phyloP scores from a whole-genome alignment of 1,284 basidiomycete genomes.

The Crucibulum cyathiforme region DNA sequence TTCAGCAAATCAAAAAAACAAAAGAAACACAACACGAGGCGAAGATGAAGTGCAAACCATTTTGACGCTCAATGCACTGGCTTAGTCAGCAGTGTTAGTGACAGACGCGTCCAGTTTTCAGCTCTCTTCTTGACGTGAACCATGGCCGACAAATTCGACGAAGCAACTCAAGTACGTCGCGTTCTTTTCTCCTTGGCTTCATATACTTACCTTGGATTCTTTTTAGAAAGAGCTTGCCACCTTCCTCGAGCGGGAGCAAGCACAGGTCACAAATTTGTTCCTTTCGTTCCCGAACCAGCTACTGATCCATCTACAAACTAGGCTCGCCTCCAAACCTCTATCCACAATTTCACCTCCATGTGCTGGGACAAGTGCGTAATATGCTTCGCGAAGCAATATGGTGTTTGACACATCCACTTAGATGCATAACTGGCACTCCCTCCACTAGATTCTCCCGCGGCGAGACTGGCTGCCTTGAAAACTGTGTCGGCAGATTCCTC shows the following conservation, averaged over 20 bases:
- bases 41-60: not conserved
- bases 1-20: too few species aligned
- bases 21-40: not conserved
- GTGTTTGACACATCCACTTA: conserved; percentile 36
- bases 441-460: conserved; percentile 84
- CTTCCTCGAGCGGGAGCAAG: conserved; percentile 90
- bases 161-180: conserved; percentile 70
- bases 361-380: conserved; percentile 90
- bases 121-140: conserved; percentile 10
- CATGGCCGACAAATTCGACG: conserved; percentile 77
- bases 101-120: conserved; percentile 8
- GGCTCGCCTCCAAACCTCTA: conserved; percentile 67
- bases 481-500: conserved; percentile 94
- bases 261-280: conserved; percentile 58
- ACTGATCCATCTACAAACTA: conserved; percentile 18
- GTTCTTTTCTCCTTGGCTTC: not conserved
- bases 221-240: conserved; percentile 81
- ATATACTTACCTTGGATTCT: conserved; percentile 4
- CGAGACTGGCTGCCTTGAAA: conserved; percentile 86
- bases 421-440: conserved; percentile 86
- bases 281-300: conserved; percentile 29
- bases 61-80: not conserved
- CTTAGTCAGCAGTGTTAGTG: conserved; percentile 18
- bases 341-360: conserved; percentile 75
- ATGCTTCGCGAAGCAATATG: conserved; percentile 4